Percentiles rank a stretch among this genome's conserved stretches.
phyloP scores from a whole-genome alignment of 306 rosid genomes.

The Ziziphus jujuba region DNA sequence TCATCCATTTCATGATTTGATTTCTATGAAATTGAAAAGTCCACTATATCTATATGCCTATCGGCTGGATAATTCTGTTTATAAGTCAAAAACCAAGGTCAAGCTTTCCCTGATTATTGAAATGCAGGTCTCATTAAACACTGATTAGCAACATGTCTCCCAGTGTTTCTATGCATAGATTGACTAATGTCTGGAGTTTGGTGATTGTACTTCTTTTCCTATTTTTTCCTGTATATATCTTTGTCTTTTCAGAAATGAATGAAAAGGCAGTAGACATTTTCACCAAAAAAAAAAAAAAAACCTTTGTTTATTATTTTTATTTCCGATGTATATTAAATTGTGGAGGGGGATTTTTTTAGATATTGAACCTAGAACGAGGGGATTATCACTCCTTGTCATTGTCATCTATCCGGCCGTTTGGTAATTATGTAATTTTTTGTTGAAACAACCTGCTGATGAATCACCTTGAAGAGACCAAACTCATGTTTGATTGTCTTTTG shows the following conservation, averaged over 20 bases:
- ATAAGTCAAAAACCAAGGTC: conserved; percentile 3
- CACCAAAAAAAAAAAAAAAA: too few relatives aligned
- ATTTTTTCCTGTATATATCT: too few relatives aligned
- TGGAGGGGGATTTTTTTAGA: too few relatives aligned
- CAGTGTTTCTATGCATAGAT: too few relatives aligned
- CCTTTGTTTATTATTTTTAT: too few relatives aligned
- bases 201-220: background rate
- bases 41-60: background rate
- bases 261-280: too few relatives aligned
- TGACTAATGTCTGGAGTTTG: background rate
- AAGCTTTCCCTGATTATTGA: background rate
- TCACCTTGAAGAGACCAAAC: conserved; percentile 4
- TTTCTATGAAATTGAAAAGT: background rate
- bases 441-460: conserved; percentile 5
- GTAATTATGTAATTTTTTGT: conserved; percentile 60
- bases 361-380: conserved; percentile 6
- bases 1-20: too few relatives aligned
- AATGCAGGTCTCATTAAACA: background rate
- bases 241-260: too few relatives aligned
- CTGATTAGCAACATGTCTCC: too few relatives aligned
- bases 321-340: too few relatives aligned
- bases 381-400: too few relatives aligned
- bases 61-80: background rate
- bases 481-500: conserved; percentile 25
- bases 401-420: too few relatives aligned